Evolutionary conservation across 2,329 filamentous ascomycete genomes (phyloP), one percentile per base, ranked within the genome.

Genomic region (Helotiales sp.): DNA sequence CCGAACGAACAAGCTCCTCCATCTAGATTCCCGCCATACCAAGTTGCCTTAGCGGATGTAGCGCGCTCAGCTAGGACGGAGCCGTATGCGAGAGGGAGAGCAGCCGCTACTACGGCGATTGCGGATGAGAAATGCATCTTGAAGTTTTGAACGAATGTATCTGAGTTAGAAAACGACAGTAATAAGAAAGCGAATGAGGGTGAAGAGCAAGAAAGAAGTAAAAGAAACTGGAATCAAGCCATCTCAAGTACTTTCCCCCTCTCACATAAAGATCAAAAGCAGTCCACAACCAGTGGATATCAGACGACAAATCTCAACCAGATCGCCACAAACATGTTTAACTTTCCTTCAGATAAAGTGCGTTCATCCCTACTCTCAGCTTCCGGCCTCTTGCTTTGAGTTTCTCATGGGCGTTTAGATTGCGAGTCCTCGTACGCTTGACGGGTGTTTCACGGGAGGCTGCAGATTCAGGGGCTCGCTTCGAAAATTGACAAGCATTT

Each of bases 1-100:
- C 52, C 59, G 30, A 62, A 62, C n/a, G 59, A 62, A 15, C 59
- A 62, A 2, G 59, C 43, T 49, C 59, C 59, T 34, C 52, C 47
- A 17, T 45, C 45, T n/a, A n/a, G n/a, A n/a, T n/a, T n/a, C 22
- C 59, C 59, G 10, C 8, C 45, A 22, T 62, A 62, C 43, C 43
- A 62, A n/a, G 59, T 62, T 15, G 59, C 59, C 2, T 52, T 62
- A 22, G 22, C 60, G 6, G 58, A 61, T 6, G 58, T 61, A 10
- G 58, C 20, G 24, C 58, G 58, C 28, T 61, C 58, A 17, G 58
- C 58, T 22, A 61, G 43, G 15, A 61, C 58, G 13, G 58, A 61
- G 24, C 34, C 58, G 15, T 61, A 43, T 17, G 40, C 58, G 6
- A 49, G 40, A 20, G 58, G 43, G 7, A 61, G 22, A 22, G 57